Evolutionary conservation across 108 stramenopile genomes (phyloP).

Genomic region (Craspedostauros australis): DNA sequence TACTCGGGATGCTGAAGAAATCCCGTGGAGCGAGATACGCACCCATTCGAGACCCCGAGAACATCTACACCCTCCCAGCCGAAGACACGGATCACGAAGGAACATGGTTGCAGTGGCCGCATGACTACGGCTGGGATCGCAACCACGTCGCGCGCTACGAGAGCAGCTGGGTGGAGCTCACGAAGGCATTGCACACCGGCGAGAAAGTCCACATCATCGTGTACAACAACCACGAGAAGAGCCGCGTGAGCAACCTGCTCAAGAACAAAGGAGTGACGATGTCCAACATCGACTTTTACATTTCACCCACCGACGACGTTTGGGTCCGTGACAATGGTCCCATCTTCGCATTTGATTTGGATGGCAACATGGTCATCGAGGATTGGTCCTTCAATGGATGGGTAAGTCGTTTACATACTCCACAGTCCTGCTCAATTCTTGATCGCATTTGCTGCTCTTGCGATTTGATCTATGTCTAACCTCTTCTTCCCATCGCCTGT

Average conservation of each 20-base stretch:
- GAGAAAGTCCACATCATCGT: slow-evolving; percentile 38
- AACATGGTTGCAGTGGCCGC: slow-evolving; percentile 49
- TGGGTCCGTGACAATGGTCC: slow-evolving; percentile 57
- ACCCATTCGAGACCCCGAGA: slow-evolving; percentile 13
- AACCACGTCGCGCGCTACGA: slow-evolving; percentile 27
- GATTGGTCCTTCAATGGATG: slow-evolving; percentile 47
- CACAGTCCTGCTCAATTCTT: too few relatives aligned
- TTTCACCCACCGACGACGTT: slow-evolving; percentile 29
- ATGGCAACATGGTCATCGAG: slow-evolving; percentile 3
- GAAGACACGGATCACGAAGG: slow-evolving; percentile 37
- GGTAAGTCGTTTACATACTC: too few relatives aligned
- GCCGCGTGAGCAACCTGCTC: slow-evolving; percentile 9
- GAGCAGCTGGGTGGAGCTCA: slow-evolving; percentile 29
- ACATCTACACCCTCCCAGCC: slow-evolving; percentile 23
- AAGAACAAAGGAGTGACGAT: slow-evolving; percentile 9
- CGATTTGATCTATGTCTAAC: too few relatives aligned
- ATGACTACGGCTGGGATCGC: slow-evolving; percentile 22
- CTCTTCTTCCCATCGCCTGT: too few relatives aligned
- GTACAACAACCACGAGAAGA: slow-evolving; percentile 15
- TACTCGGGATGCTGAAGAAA: too few relatives aligned
- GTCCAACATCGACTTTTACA: slow-evolving; percentile 20
- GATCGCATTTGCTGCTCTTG: too few relatives aligned
- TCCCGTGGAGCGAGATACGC: background rate
- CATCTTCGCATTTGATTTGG: slow-evolving; percentile 28
- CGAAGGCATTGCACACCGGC: slow-evolving; percentile 22